Base-by-base conservation (phyloP, 2,329 filamentous ascomycete species). In the Pestalotiopsis sp. region DNA sequence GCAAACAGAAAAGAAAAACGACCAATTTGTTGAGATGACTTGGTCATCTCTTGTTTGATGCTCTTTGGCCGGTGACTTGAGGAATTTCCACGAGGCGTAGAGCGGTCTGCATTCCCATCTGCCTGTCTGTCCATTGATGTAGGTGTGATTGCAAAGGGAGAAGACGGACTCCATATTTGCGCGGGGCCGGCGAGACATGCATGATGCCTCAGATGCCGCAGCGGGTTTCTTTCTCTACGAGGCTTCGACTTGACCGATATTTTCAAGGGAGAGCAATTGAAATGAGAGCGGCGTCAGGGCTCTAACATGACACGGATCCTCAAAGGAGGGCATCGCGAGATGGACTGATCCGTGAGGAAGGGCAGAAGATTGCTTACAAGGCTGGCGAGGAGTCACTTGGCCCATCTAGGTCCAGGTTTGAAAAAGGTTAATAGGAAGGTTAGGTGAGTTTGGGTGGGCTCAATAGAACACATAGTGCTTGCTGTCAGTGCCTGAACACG, bases 281-380 rank as follows among this genome's bases (percentile, higher is more conserved):
- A 58, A 65, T 57, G 64, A 58, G 49, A 45, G 17, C n/a, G 38
- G 23, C 61, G 61, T 52, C 39, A 52, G 61, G 38, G 23, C 59
- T 38, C 41, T 36, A 20, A 62, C 9, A 14, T 49, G 39, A 20
- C 61, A 64, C n/a, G 61, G 38, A 39, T 20, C 7, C 25, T 49
- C 61, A 6, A 20, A 20, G 38, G n/a, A 52, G 36, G 38, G 4
- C 12, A 27, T 64, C 39, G 20, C 49, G 59, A 39, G 36, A 62
- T 64, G 36, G 23, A 52, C 49, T 17, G 20, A 5, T 25, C 17
- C 45, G 17, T 17, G 31, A n/a, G 38, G 41, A 25, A 49, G 45
- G 4, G 45, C 14, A 17, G 45, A 52, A 52, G 45, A 52, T 52
- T 9, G 31, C 31, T 36, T 7, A 36, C 31, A 36, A 36, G 31